These are phyloP conservation scores for Tetrapisispora nanseiensis DNA, from an alignment of 805 yeast genomes.

Conservation along the genomic window DNA sequence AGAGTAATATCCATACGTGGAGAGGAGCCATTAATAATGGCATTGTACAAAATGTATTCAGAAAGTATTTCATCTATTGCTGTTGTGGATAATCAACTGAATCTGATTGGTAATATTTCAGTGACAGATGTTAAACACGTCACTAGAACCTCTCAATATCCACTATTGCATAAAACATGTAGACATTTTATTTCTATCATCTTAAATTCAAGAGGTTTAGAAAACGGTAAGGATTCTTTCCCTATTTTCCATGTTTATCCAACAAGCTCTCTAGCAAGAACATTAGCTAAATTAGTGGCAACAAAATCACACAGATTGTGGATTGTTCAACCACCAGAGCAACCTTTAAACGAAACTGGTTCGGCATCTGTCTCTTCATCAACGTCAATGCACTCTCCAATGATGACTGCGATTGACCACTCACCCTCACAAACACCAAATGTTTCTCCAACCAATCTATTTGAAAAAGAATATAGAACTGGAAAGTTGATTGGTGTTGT, in stretches of 20 bases:
- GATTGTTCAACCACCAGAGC: slow-evolving; percentile 55
- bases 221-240: slow-evolving; percentile 79
- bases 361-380: slow-evolving; percentile 17
- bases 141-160: slow-evolving; percentile 78
- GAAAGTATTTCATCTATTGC: slow-evolving; percentile 85
- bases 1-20: slow-evolving; percentile 76
- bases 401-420: slow-evolving; percentile 19
- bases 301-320: slow-evolving; percentile 86
- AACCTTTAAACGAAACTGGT: slow-evolving; percentile 22
- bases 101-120: slow-evolving; percentile 82
- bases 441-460: slow-evolving; percentile 20
- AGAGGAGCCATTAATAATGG: slow-evolving; percentile 80
- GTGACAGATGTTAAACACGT: slow-evolving; percentile 89
- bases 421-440: slow-evolving; percentile 13
- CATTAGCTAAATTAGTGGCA: slow-evolving; percentile 90
- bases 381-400: slow-evolving; percentile 14
- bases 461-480: slow-evolving; percentile 44
- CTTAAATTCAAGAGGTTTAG: slow-evolving; percentile 78
- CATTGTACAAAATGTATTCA: slow-evolving; percentile 72
- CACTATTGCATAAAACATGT: slow-evolving; percentile 70
- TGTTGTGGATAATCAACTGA: slow-evolving; percentile 70
- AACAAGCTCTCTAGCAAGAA: slow-evolving; percentile 71
- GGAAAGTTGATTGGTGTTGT: slow-evolving; percentile 88
- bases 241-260: slow-evolving; percentile 91
- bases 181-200: slow-evolving; percentile 81